Base-by-base conservation (phyloP, 169 alveolate species). In the Plasmodium malariae region DNA sequence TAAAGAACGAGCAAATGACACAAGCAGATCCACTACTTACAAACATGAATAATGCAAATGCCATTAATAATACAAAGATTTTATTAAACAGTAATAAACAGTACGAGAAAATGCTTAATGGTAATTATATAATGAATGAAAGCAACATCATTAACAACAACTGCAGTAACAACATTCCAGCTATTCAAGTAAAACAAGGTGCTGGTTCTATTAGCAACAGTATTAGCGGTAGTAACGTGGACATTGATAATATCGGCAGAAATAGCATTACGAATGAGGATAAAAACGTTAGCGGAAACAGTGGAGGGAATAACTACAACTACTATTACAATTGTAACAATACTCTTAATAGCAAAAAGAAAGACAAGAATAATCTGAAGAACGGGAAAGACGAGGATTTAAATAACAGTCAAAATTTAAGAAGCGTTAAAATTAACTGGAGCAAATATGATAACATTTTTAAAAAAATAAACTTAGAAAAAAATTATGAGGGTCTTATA, bases 401-500 rank as follows among this genome's bases (percentile, higher is more conserved):
- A 4, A 67, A 67, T 34, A 83, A 68, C n/a, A 69, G 45, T 45
- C 91, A 83, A 9, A 83, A 83, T 68, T 83, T 83, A 32, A 83
- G 91, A 43, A 83, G 68, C 34, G 68, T 83, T 34, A 83, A 83
- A 83, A 68, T 83, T 36, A 83, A 83, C 26, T 83, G 91, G 91
- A 83, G 60, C 54, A 83, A 83, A 51, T 83, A 30, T 67, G 91
- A 83, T 54, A 83, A 59, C 49, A 67, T 83, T 21, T 83, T 83
- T 83, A 67, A 54, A 68, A 83, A 69, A 51, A 83, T 83, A 12
- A 49, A 49, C 7, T 67, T 83, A 37, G 85, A 83, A 83, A 83
- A 69, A 26, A 63, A 83, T 68, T 83, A 83, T 43, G 91, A 83
- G 1, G 36, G 67, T 3, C 37, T 83, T 49, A 9, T 83, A 17